Conservation (phyloP, 371 early-diverging fungal genomes). For the Mortierella sp. region DNA sequence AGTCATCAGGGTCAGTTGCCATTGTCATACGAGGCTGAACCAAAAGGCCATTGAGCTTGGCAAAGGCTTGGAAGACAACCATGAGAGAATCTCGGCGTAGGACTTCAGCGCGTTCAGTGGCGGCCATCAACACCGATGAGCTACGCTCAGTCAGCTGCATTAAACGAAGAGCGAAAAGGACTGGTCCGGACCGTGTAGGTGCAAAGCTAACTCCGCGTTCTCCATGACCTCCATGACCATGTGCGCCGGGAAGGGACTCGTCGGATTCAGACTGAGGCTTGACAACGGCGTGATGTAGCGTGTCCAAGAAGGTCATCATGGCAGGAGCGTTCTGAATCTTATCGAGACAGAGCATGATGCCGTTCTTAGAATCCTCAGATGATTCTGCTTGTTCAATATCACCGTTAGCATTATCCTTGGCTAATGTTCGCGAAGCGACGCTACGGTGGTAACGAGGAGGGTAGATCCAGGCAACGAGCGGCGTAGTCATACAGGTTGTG, state of each 20-base stretch:
- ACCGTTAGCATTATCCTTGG: constrained; percentile 24
- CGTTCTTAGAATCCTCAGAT: constrained; percentile 11
- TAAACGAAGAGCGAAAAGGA: constrained; percentile 70
- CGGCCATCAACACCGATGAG: constrained; percentile 80
- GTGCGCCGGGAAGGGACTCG: constrained; percentile 3
- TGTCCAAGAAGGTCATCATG: constrained; percentile 72
- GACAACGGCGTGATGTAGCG: constrained; percentile 30
- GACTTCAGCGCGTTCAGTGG: constrained; percentile 67
- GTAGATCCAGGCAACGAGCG: constrained; percentile 68
- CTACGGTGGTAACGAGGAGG: constrained; percentile 67
- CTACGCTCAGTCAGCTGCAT: constrained; percentile 79
- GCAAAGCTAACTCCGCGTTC: constrained; percentile 15
- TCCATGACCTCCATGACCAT: neutral
- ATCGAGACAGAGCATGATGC: constrained; percentile 73
- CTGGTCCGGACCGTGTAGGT: constrained; percentile 13
- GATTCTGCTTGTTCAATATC: constrained; percentile 17
- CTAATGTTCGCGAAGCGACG: constrained; percentile 21
- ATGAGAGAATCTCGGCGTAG: constrained; percentile 76
- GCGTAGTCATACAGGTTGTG: constrained; percentile 88
- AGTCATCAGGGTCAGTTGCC: constrained; percentile 60
- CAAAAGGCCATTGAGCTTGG: constrained; percentile 72
- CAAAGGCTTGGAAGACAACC: constrained; percentile 84
- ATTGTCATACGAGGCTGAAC: constrained; percentile 57
- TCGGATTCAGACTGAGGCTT: neutral
- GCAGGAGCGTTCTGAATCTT: constrained; percentile 76